Base-by-base conservation (phyloP, 2,329 filamentous ascomycete genomes). In the Diaporthe sp. region DNA sequence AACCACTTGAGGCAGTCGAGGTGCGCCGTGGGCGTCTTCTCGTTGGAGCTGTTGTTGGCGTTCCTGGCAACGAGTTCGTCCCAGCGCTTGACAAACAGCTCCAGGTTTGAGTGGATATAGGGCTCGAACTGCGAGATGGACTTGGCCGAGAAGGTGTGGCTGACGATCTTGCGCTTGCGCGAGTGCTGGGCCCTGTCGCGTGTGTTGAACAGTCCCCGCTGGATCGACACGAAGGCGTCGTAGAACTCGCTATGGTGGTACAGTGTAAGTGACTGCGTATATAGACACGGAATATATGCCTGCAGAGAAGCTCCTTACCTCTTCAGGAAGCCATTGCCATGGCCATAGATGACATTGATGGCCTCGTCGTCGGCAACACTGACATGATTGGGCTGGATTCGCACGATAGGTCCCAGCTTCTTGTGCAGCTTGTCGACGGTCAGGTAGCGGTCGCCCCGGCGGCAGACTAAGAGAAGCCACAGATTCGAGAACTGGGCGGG, bases 211-310 rank as follows among this genome's bases (percentile, higher is more conserved):
- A 98, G 88, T 27, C 95, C 95, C 17, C 94, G 91, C 68, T 90
- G 90, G 80, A 97, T 97, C 17, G 94, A 96, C 71, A 98, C 95
- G 79, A 98, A 98, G 66, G 94, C 94, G 79, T 97, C 94, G 79
- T 98, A 98, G 84, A 96, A 98, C 3, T 96, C 92, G 55, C 93
- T 95, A 74, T 13, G 4, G 2, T 32, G 51, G 17, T 15, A 17
- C n/a, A 12, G 10, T 10, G 32, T 51, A 30, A 70, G 68, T 25
- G 12, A 10, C 2, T 25, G 13, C 4, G 15, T 44, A 7, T n/a
- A 4, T 19, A 35, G 15, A 35, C 32, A 58, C 10, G 10, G 6
- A 58, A 15, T 1, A 0, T 1, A 39, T 13, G 13, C 13, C 35
- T 6, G 13, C 4, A 19, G 15, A 27, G 22, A 17, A 22, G 8